Percentiles rank a stretch among this genome's conserved stretches.
These are phyloP conservation scores for Asterochloris sp. DNA, from an alignment of 139 green algal genomes.

Conservation along the genomic window DNA sequence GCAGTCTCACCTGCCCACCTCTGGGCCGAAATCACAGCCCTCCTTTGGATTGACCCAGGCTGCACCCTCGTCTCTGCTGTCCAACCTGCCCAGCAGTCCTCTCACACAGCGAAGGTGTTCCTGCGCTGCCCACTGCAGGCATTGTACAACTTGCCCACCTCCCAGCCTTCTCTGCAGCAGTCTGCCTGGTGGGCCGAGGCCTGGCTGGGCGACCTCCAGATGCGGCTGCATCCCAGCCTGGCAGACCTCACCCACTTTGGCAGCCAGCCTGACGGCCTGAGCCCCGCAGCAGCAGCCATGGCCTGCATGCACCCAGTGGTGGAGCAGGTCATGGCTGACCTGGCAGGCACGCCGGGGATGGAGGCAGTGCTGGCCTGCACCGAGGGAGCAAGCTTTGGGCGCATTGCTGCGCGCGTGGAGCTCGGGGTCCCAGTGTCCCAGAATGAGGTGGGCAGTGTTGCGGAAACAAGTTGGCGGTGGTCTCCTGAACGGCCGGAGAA, in stretches of 20 bases:
- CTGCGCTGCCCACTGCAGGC: not conserved
- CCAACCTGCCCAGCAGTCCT: too few relatives aligned
- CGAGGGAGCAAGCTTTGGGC: not conserved
- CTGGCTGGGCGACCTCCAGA: not conserved
- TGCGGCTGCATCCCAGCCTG: not conserved
- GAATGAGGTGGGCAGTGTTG: not conserved
- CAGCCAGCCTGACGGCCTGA: not conserved
- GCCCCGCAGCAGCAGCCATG: not conserved
- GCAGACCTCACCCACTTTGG: too few relatives aligned
- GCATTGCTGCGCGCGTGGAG: not conserved
- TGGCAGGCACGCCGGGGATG: slow-evolving; percentile 4
- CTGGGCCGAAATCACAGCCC: too few relatives aligned
- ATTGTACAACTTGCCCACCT: not conserved
- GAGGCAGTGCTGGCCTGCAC: slow-evolving; percentile 4
- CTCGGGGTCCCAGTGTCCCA: not conserved
- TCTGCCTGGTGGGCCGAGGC: not conserved
- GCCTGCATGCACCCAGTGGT: not conserved
- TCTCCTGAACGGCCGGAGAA: too few relatives aligned
- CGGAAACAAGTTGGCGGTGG: too few relatives aligned
- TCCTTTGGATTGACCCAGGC: too few relatives aligned
- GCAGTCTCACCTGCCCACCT: too few relatives aligned
- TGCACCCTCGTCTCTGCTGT: too few relatives aligned
- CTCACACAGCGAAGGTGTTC: too few relatives aligned
- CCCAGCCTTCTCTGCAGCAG: not conserved
- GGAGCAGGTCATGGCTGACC: not conserved